phyloP scores from a whole-genome alignment of 169 alveolate genomes.

The Babesia gibsoni region DNA sequence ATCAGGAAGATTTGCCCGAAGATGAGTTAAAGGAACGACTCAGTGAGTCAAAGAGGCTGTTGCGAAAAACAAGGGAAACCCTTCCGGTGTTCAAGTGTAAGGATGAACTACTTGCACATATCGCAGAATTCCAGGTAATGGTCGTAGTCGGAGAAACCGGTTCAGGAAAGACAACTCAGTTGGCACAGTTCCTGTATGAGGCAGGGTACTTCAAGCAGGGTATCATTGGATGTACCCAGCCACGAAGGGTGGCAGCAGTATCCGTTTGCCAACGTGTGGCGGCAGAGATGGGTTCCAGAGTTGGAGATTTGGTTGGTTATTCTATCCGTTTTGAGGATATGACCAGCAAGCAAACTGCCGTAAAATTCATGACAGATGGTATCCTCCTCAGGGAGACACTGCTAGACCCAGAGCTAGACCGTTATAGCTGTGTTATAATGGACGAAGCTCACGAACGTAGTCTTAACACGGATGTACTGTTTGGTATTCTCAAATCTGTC shows the following conservation, averaged over 20 bases:
- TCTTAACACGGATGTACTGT: slow-evolving; percentile 98
- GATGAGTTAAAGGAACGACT: slow-evolving; percentile 53
- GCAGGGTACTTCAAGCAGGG: slow-evolving; percentile 90
- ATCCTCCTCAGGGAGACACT: slow-evolving; percentile 97
- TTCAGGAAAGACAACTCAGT: slow-evolving; percentile 98
- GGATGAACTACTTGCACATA: slow-evolving; percentile 70
- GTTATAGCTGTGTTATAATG: slow-evolving; percentile 97
- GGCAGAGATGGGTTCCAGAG: slow-evolving; percentile 93
- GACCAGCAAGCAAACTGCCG: slow-evolving; percentile 90
- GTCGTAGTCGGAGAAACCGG: slow-evolving; percentile 99
- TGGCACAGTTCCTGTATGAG: slow-evolving; percentile 94
- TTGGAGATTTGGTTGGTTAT: slow-evolving; percentile 98
- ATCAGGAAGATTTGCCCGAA: slow-evolving; percentile 63
- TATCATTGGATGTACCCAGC: slow-evolving; percentile 99
- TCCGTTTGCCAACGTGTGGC: slow-evolving; percentile 99
- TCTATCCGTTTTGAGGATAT: slow-evolving; percentile 98
- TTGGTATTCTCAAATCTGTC: slow-evolving; percentile 96
- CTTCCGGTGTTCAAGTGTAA: slow-evolving; percentile 71
- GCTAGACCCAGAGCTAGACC: slow-evolving; percentile 96
- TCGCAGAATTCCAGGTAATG: slow-evolving; percentile 79
- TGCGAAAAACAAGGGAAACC: slow-evolving; percentile 53
- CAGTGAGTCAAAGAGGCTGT: slow-evolving; percentile 37
- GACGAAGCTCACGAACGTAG: slow-evolving; percentile 99
- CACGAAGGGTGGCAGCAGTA: slow-evolving; percentile 99
- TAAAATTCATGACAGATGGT: slow-evolving; percentile 99